Percentiles rank a stretch among this genome's conserved stretches.
phyloP scores from a whole-genome alignment of 768 basidiomycete species.

The Leccinum fibrillosum region DNA sequence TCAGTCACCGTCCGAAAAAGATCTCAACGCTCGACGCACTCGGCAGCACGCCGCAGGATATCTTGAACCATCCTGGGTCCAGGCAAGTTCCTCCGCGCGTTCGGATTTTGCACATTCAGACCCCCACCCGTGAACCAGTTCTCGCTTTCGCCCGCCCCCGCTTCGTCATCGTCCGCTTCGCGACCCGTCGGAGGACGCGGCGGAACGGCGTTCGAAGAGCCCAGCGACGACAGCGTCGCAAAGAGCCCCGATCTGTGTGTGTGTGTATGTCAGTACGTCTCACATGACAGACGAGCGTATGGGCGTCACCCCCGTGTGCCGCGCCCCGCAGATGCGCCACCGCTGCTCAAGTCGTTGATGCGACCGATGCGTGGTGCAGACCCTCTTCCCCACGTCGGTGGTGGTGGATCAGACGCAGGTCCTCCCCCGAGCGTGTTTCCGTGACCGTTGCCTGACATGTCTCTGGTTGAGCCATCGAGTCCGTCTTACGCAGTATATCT shows the following conservation, averaged over 20 bases:
- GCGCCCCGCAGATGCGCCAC: constrained; percentile 19
- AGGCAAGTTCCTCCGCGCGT: constrained; percentile 40
- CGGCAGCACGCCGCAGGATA: constrained; percentile 75
- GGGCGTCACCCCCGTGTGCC: constrained; percentile 13
- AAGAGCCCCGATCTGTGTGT: constrained; percentile 29
- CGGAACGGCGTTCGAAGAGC: constrained; percentile 13
- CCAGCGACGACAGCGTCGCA: constrained; percentile 36
- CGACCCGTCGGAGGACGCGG: constrained; percentile 16
- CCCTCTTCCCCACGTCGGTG: constrained; percentile 43
- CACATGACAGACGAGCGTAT: background rate
- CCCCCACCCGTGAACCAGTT: constrained; percentile 95
- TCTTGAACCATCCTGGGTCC: constrained; percentile 65
- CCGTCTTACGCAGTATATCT: background rate
- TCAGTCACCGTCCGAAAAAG: background rate
- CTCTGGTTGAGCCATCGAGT: background rate
- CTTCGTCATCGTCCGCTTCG: constrained; percentile 50
- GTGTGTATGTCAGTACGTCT: background rate
- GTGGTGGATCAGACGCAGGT: constrained; percentile 42
- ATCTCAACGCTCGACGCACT: constrained; percentile 45
- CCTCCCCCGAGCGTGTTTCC: constrained; percentile 51
- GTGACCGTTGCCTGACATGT: constrained; percentile 39
- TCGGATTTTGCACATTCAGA: constrained; percentile 86
- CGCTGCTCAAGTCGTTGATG: constrained; percentile 46
- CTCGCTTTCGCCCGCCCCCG: constrained; percentile 41
- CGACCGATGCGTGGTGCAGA: constrained; percentile 46